Base-by-base conservation (phyloP, 2,329 filamentous ascomycete species). In the Purpureocillium takamizusanense region DNA sequence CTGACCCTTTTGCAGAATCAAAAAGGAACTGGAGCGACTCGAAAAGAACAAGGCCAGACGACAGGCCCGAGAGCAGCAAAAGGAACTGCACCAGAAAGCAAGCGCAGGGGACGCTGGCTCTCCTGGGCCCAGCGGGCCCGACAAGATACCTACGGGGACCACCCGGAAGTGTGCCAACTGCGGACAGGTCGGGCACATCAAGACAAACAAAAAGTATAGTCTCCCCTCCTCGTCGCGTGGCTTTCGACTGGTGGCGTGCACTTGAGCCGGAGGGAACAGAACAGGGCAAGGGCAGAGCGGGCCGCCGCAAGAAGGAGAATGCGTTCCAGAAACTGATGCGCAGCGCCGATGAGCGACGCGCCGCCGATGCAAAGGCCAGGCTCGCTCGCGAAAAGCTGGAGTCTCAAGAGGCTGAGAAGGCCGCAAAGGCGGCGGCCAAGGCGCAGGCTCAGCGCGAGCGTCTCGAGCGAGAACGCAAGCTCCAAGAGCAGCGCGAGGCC, bases 121-220 rank as follows among this genome's bases (percentile, higher is more conserved):
- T 23, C 73, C 74, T 17, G 72, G 71, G 42, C 51, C 57, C 23
- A 48, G 43, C 40, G 11, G 54, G 17, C 46, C 47, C 36, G 73
- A 72, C 54, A 75, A 77, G 54, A 66, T 71, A 51, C 66, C 69
- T 42, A 74, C 67, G 35, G 79, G 81, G 44, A 94, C 86, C 40
- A 83, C 83, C 27, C 76, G 94, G 52, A 97, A 97, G 67, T 98
- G 92, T 65, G 92, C 92, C 49, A 97, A 95, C 62, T 98, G 92
- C 65, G 92, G 92, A 36, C 85, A 92, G 60, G 84, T 94, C 39
- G 92, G 92, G 25, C 92, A 98, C 56, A 98, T 98, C 70, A 95
- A 95, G 65, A 97, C 90, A 35, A 97, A 97, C 70, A 94, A 95
- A 69, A 97, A 95, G 87, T 92, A 76, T 65, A 72, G 62, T 40